Base-by-base conservation (phyloP, 164 flowering plant species). In the Vitis rupestris region DNA sequence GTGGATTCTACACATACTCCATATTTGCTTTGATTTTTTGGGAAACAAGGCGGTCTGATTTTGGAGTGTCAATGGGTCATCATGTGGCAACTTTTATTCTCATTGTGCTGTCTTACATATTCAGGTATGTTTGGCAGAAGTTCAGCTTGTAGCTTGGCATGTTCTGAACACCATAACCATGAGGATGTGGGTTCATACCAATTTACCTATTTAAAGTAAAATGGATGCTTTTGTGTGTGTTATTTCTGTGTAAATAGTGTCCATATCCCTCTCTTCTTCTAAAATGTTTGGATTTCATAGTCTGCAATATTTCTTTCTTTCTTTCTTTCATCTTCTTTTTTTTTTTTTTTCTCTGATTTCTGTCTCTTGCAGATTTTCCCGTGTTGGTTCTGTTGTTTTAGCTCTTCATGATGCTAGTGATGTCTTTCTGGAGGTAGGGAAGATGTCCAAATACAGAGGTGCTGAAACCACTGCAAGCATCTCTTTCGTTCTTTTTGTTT, bases 321-420 rank as follows among this genome's bases (percentile, higher is more conserved):
- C 27, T 23, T 23, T 23, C 27, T 23, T 23, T 23, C 27, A 23
- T 23, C 27, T 23, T 23, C n/a, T 29, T 10, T 11, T 11, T 7
- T n/a, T 62, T 17, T 53, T 62, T 1, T 56, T 65, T 59, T 63
- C 15, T 50, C 49, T 9, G 3, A 4, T 31, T 31, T 14, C 9
- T 65, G 55, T 64, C 64, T 72, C 65, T 79, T 75, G 70, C 88
- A 95, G 99, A 83, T 90, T 95, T 79, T 88, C 87, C 61, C 97
- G 98, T 61, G 92, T 78, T 73, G 99, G 99, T 60, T 90, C 99
- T 0, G 74, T 95, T 75, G 88, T 95, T 79, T 80, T 95, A 72
- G 99, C 99, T 61, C 84, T 95, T 81, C 99, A 95, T 81, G 99
- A 95, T 85, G 98, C 90, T 30, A 93, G 90, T 76, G 99, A 95